Percentiles rank a stretch among this genome's conserved stretches.
Conservation (phyloP, 768 basidiomycete genomes). For the Hemileccinum impolitum region DNA sequence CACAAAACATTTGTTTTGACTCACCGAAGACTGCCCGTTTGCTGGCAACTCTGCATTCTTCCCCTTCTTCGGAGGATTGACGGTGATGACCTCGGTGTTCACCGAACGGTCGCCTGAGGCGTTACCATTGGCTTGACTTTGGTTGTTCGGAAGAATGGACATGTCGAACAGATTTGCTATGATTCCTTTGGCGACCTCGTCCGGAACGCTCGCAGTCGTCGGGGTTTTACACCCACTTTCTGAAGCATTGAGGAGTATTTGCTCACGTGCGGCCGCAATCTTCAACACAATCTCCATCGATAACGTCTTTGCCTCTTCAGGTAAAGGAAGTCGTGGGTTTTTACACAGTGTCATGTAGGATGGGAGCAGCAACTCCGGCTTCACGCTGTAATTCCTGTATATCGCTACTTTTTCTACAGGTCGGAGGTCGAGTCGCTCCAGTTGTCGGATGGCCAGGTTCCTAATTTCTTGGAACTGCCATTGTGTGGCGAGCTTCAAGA, state of each 20-base stretch:
- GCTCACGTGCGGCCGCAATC: slow-evolving; percentile 54
- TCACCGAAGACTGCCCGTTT: neutral
- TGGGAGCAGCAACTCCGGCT: slow-evolving; percentile 45
- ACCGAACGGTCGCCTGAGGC: neutral
- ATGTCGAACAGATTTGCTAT: slow-evolving; percentile 34
- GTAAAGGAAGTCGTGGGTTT: slow-evolving; percentile 47
- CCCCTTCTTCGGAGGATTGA: neutral
- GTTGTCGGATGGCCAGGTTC: slow-evolving; percentile 50
- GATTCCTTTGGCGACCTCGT: slow-evolving; percentile 26
- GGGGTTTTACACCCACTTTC: slow-evolving; percentile 29
- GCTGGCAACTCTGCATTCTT: neutral
- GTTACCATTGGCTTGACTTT: slow-evolving; percentile 7
- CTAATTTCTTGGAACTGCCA: slow-evolving; percentile 57
- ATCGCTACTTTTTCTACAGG: slow-evolving; percentile 53
- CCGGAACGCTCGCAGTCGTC: slow-evolving; percentile 21
- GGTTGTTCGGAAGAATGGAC: slow-evolving; percentile 3
- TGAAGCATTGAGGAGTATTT: slow-evolving; percentile 33
- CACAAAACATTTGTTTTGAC: neutral
- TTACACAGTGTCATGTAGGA: slow-evolving; percentile 51
- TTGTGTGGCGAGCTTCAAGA: slow-evolving; percentile 49
- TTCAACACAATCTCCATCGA: slow-evolving; percentile 53
- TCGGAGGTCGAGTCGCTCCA: slow-evolving; percentile 44
- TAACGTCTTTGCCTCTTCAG: slow-evolving; percentile 54
- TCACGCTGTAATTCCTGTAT: slow-evolving; percentile 53
- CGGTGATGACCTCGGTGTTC: neutral